Base-by-base conservation (phyloP, 805 yeast genomes). In the Ogataea haglerorum region DNA sequence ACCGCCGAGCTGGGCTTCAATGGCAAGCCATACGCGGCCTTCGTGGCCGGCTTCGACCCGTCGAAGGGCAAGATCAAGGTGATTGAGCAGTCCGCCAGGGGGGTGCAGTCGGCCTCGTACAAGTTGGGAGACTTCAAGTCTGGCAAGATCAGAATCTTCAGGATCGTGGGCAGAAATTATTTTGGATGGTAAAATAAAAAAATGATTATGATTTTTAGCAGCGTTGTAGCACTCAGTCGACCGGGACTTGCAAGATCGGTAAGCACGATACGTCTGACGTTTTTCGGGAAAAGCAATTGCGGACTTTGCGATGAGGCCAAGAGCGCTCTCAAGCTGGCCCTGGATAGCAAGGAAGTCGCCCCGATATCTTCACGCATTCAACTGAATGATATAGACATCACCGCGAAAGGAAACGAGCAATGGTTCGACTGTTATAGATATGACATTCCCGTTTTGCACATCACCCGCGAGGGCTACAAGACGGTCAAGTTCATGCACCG, bases 121-220 rank as follows among this genome's bases (percentile, higher is more conserved):
- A 79, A 78, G 52, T 59, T 90, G 3, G 67, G 75, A 2, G 95
- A 87, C 44, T 72, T 91, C 75, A 81, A 76, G 57, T 68, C 78
- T 43, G 99, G 99, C 4, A 80, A 78, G 52, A 66, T 91, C 10
- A 75, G 85, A 48, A 85, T 90, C 4, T 93, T 81, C 63, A 76
- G 98, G 56, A 76, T 78, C 6, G 82, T 89, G 23, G 86, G 85
- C 10, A 76, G 87, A 46, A 79, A 75, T 25, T 81, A 73, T 53
- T 75, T 88, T 30, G 83, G 80, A 4, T 89, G 96, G 96, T 77
- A 25, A 41, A 33, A 38, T 29, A 32, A 38, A 32, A 32, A 38
- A 32, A 8, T 28, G 15, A 31, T 21, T 22, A 41, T 12, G 26
- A 23, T 36, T 31, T 10, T 34, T 14, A 34, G 15, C 19, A 27